phyloP scores from a whole-genome alignment of 2,329 filamentous ascomycete genomes.

The Chaetomium strumarium region DNA sequence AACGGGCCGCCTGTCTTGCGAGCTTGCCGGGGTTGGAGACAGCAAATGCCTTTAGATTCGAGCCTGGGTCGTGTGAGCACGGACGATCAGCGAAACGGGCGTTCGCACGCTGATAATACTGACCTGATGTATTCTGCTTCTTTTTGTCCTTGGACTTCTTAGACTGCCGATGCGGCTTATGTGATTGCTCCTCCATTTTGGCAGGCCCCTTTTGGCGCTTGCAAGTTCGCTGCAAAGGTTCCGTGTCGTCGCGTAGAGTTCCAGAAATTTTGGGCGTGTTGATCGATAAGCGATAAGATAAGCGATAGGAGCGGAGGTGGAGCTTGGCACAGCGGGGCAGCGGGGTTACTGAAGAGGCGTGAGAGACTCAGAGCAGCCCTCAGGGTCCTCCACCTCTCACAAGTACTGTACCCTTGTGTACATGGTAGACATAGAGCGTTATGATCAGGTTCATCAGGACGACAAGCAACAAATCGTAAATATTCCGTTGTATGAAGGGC shows the following conservation, averaged over 20 bases:
- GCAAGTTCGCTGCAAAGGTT: constrained; percentile 8
- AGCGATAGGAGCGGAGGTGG: constrained; percentile 17
- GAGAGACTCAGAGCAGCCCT: neutral
- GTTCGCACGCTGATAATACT: neutral
- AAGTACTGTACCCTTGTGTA: too few relatives aligned
- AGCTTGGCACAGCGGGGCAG: constrained; percentile 4
- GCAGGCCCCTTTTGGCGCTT: constrained; percentile 17
- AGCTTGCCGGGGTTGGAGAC: constrained; percentile 76
- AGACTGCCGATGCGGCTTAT: constrained; percentile 76
- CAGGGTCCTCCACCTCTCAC: too few relatives aligned
- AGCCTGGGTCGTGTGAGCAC: constrained; percentile 43
- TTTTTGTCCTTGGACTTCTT: constrained; percentile 92
- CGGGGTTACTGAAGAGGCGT: too few relatives aligned
- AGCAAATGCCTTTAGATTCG: constrained; percentile 86
- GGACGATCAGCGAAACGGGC: neutral
- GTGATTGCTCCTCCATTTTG: constrained; percentile 74
- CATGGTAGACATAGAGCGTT: too few relatives aligned
- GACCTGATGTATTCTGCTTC: constrained; percentile 60
- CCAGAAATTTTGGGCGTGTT: constrained; percentile 23
- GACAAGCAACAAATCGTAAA: too few relatives aligned
- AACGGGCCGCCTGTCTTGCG: constrained; percentile 66
- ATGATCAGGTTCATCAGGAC: too few relatives aligned
- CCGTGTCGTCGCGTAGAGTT: constrained; percentile 15
- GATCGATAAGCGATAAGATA: constrained; percentile 10
- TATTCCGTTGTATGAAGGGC: too few relatives aligned